Base-by-base conservation (phyloP, 208 protist genomes). In the Strigomonas culicis region DNA sequence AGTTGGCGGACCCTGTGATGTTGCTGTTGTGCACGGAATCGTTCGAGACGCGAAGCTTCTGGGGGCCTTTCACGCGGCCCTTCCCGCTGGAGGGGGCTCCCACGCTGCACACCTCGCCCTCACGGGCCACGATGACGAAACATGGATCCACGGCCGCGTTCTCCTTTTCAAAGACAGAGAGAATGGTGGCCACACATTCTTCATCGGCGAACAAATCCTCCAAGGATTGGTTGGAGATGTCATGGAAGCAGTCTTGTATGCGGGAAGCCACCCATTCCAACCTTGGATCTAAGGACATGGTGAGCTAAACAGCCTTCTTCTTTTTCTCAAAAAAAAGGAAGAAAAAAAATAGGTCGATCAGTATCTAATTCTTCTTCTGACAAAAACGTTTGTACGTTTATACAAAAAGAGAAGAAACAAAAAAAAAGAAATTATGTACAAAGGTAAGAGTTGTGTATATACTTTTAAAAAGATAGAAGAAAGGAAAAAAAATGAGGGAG, bases 1-100 rank as follows among this genome's bases (percentile, higher is more conserved):
- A 79, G 63, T 93, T 82, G 47, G 75, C 61, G 15, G 90, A 95
- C 52, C 83, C 84, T 21, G 90, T 92, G 55, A 95, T 89, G 65
- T 95, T 95, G 57, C 71, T 65, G 70, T 90, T 95, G 67, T 75
- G 63, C 75, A 95, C 75, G 15, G 83, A 72, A 11, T 75, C 75
- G 19, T 66, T 81, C 30, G 77, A 80, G 21, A 86, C 80, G 10
- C 77, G 74, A 21, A 95, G 72, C 65, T 79, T 82, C 66, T 78
- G 82, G 19, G 60, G 55, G 2, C 36, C 62, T 15, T 17, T 53
- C 17, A 41, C 52, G 24, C 39, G 15, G 21, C 51, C 17, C 21
- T 55, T 49, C 11, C 28, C 27, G 24, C 2, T 6, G 59, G 13
- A 24, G 21, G 31, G 24, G 22, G 6, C n/a, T 44, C 32, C 27